Base-by-base conservation (phyloP, 345 rosid genomes). In the Capsella bursapastoris region DNA sequence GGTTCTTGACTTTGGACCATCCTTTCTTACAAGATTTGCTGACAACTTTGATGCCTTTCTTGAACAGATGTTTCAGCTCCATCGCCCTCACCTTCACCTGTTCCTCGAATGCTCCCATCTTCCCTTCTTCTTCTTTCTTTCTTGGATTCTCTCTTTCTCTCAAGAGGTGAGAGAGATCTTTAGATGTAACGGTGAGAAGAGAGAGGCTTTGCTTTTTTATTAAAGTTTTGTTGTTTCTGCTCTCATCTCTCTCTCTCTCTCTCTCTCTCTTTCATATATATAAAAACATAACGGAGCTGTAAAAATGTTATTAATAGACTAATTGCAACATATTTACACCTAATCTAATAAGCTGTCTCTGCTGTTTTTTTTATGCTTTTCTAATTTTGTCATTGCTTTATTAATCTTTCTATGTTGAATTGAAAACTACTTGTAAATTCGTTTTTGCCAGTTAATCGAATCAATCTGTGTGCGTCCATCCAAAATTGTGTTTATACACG, bases 1-100 rank as follows among this genome's bases (percentile, higher is more conserved):
- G 76, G 62, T 85, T 81, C 84, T 88, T 94, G 73, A 94, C 90
- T 78, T 91, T 94, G 78, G 41, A 31, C 97, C 96, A 94, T 1
- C 98, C 98, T 77, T 91, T 91, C 86, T 88, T 94, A 83, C 95
- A 86, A 40, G 94, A 86, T 3, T 83, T 84, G 9, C 89, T 84
- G 35, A 94, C 89, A 47, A 90, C 80, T 89, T 82, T 94, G 47
- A 90, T 80, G 0, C 99, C 87, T 70, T 85, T 91, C 84, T 87
- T 82, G 74, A 91, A 77, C 0, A 88, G 63, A 55, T 71, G 58
- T 82, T 82, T 87, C 51, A 94, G 89, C 81, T 80, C 93, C 51
- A 38, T 68, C 18, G 97, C 96, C 79, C 93, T 85, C 75, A 73
- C 80, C 88, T 90, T 94, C 87, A 94, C 86, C 81, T 87, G 85